Evolutionary conservation across 2,329 filamentous ascomycete genomes (phyloP), one percentile per base, ranked within the genome.

Genomic region (Hyphodiscus sp.): DNA sequence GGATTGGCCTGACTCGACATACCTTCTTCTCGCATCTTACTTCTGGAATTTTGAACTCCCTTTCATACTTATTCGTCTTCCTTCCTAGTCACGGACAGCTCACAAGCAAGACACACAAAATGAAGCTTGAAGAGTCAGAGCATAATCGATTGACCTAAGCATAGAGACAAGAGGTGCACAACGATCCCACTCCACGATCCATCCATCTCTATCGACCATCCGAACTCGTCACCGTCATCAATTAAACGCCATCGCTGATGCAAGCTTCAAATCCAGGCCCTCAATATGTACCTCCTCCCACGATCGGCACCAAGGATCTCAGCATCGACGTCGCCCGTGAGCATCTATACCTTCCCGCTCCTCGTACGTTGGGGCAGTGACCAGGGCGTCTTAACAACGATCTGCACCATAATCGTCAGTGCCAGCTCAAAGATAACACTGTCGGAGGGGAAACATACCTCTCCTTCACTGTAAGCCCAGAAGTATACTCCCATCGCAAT

Each of bases 401-500:
- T 46, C 64, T 66, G 49, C 49, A 41, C 41, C 6, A 19, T 18
- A 52, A 43, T 47, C 30, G 52, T 59, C 50, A 62, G 51, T 49
- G 19, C 50, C 42, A 15, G 9, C 19, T 20, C 10, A 20, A 6
- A 29, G 45, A 16, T 7, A 5, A 30, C 8, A 33, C 6, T 23
- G 33, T 50, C 46, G 30, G 26, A 13, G 13, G 13, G 30, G 15
- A 11, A 18, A 76, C 86, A 68, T 73, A 96, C 91, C 85, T 99
- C 94, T 72, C 94, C 94, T 72, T 99, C 92, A 65, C 87, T 94
- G 66, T 95, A 97, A 1, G 89, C 94, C 91, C 91, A 96, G 65
- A 97, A 96, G 71, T 97, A 99, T 15, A 94, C 85, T 8, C 75
- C 77, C 74, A 95, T 85, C 19, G 86, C 92, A 58, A 96, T 81